A percentile compares a stretch with the other conserved stretches of the same genome.
phyloP scores from a whole-genome alignment of 495 filamentous ascomycete genomes.

The Xylaria sp. region DNA sequence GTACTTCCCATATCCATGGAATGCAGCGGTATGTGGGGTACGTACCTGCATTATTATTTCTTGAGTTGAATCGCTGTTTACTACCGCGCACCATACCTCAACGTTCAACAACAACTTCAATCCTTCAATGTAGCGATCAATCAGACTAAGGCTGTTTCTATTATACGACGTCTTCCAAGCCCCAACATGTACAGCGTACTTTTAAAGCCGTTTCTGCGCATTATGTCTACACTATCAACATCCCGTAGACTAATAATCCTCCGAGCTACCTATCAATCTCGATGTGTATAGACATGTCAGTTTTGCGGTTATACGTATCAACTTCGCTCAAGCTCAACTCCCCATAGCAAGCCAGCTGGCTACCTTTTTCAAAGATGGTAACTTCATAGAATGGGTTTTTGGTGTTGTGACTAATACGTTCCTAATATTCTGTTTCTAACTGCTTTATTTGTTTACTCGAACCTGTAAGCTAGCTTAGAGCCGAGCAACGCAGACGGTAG shows the following conservation, averaged over 20 bases:
- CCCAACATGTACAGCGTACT: too few relatives aligned
- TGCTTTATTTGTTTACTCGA: slow-evolving; percentile 9
- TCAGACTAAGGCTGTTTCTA: background rate
- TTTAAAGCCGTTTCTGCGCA: background rate
- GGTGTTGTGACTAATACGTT: background rate
- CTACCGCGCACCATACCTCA: background rate
- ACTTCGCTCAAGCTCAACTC: background rate
- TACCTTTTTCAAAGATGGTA: background rate
- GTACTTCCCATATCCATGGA: background rate
- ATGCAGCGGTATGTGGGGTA: background rate
- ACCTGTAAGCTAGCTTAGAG: too few relatives aligned
- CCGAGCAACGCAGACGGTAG: background rate
- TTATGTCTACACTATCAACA: background rate
- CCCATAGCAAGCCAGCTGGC: background rate
- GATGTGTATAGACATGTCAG: background rate
- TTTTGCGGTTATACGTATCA: background rate
- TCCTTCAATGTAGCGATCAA: background rate
- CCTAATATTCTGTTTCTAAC: background rate
- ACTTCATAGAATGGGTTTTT: background rate
- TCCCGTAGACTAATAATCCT: background rate
- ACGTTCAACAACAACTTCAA: background rate
- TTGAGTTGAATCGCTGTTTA: background rate
- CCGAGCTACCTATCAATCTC: background rate
- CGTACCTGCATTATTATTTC: too few relatives aligned
- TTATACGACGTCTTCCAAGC: background rate